A percentile compares a stretch with the other conserved stretches of the same genome.
These are phyloP conservation scores for Chrysochromulina parva DNA, from an alignment of 78 protist genomes.

Conservation along the genomic window DNA sequence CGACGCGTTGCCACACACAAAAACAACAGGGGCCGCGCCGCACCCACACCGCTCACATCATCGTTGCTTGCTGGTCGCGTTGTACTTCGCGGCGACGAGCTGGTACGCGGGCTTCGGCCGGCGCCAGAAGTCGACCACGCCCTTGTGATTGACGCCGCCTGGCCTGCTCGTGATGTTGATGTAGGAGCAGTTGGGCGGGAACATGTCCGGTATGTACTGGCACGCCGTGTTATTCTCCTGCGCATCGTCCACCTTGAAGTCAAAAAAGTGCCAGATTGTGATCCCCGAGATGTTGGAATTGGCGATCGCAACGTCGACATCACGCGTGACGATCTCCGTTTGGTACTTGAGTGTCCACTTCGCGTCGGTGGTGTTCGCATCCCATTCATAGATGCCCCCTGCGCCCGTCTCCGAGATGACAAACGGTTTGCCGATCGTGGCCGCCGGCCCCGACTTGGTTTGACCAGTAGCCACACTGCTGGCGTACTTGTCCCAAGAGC, in stretches of 20 bases:
- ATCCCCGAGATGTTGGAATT: neutral
- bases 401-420: conserved; percentile 55
- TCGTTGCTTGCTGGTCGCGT: no score
- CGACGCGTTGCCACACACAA: no score
- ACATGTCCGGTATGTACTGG: neutral
- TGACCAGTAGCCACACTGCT: neutral
- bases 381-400: conserved; percentile 47
- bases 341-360: conserved; percentile 46
- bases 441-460: neutral
- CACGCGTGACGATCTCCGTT: neutral
- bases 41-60: no score
- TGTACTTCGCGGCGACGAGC: neutral
- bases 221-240: neutral
- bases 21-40: no score
- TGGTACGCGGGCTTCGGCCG: neutral
- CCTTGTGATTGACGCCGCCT: conserved; percentile 12
- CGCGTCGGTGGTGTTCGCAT: neutral
- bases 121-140: conserved; percentile 23
- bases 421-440: conserved; percentile 21
- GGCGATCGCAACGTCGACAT: neutral
- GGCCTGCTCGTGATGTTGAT: neutral
- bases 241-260: conserved; percentile 15
- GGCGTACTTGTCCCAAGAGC: no score
- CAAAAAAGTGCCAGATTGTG: neutral
- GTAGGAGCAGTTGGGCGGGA: neutral